These are phyloP conservation scores for Hygrophoropsis aurantiaca DNA, from an alignment of 768 basidiomycete species.

Conservation along the genomic window DNA sequence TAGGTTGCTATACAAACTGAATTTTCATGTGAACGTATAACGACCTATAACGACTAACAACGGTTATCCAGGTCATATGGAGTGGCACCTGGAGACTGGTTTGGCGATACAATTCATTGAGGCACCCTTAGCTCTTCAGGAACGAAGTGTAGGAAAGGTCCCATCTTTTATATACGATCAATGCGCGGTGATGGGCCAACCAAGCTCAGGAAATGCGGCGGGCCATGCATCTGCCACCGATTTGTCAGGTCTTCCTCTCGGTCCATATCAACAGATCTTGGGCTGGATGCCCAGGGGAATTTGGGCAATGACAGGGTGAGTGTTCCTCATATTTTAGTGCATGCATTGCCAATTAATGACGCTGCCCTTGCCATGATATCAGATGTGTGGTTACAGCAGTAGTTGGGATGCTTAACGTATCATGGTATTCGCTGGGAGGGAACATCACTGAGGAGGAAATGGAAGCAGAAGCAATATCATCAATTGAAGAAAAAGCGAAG, in stretches of 20 bases:
- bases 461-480: conserved; percentile 62
- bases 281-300: conserved; percentile 78
- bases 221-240: conserved; percentile 72
- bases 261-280: conserved; percentile 70
- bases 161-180: conserved; percentile 70
- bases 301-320: conserved; percentile 72
- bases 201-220: conserved; percentile 82
- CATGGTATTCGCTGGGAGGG: conserved; percentile 86
- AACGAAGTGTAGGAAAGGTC: conserved; percentile 39
- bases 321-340: not conserved
- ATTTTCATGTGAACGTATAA: not conserved
- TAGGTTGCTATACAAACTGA: conserved; percentile 10
- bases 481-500: conserved; percentile 57
- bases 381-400: conserved; percentile 83
- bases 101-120: conserved; percentile 85
- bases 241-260: conserved; percentile 59
- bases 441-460: conserved; percentile 77
- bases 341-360: conserved; percentile 4
- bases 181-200: conserved; percentile 61
- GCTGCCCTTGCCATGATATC: conserved; percentile 21
- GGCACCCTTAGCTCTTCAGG: conserved; percentile 72
- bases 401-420: conserved; percentile 76
- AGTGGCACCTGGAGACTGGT: conserved; percentile 84
- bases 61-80: conserved; percentile 63
- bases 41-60: not conserved